Evolutionary conservation across 176 grass and related monocot species (phyloP), one percentile per base, ranked within the genome.

Genomic region (Tillandsia leiboldiana): DNA sequence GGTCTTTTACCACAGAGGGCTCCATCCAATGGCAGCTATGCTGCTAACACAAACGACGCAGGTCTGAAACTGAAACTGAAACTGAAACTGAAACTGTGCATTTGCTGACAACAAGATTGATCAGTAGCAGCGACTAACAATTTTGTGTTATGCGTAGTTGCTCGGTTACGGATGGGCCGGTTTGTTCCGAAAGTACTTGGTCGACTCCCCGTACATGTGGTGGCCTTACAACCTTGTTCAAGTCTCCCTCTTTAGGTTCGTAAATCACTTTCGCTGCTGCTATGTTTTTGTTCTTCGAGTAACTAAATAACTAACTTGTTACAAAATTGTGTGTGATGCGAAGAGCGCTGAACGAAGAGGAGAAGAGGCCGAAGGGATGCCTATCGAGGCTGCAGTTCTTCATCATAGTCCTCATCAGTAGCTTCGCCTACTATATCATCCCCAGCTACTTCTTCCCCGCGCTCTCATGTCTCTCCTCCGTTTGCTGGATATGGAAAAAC

Each of bases 191-290:
- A 86, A 72, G 26, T 86, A 80, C 47, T 76, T 96, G 20, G 91
- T 96, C 63, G 88, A 96, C 54, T 91, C 88, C 9, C 91, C 91
- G 10, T 96, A 86, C 65, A 96, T 96, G 91, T 91, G 91, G 91
- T 96, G 91, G 88, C 91, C 91, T 15, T 27, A 67, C 24, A 96
- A 83, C 69, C 51, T 96, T 12, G 87, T 96, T 1, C 80, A 86
- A 12, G 88, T 96, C 61, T 96, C 91, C 12, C 83, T 91, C 52
- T 96, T 86, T 72, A 86, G 88, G 91, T 88, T 47, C 63, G 48
- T 54, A 51, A 0, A 48, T 26, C 2, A 0, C 26, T 80, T 1
- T 77, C 2, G 12, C 51, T 11, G 20, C 23, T 68, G 52, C 48
- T 65, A 2, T 65, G 11, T 42, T 64, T 27, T 17, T 29, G 7